Evolutionary conservation across 768 basidiomycete species (phyloP).

Genomic region (Kwoniella dejecticola): DNA sequence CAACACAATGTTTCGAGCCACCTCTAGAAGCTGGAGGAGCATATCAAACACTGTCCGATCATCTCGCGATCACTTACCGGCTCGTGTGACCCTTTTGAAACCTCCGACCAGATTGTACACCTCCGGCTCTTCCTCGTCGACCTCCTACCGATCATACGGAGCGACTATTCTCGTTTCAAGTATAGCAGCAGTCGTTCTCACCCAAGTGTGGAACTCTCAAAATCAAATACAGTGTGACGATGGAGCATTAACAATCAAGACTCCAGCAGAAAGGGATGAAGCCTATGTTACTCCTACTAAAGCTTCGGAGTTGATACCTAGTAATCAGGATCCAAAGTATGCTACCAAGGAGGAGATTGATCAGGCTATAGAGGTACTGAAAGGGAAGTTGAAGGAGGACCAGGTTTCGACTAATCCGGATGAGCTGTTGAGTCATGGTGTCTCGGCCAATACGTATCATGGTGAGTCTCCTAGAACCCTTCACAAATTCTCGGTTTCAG

Average conservation of each 20-base stretch:
- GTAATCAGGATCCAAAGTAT: slow-evolving; percentile 3
- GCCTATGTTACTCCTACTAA: slow-evolving; percentile 7
- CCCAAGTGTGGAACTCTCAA: slow-evolving; percentile 2
- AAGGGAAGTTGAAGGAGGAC: slow-evolving; percentile 18
- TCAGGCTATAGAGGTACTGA: slow-evolving; percentile 20
- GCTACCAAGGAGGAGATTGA: slow-evolving; percentile 15
- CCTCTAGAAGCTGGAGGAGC: too few species aligned
- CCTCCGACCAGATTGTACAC: neutral
- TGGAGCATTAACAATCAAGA: neutral
- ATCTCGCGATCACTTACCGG: too few species aligned
- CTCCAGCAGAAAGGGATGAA: neutral
- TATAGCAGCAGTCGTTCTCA: neutral
- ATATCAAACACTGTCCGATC: too few species aligned
- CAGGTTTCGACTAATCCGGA: slow-evolving; percentile 29
- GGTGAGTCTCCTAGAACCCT: slow-evolving; percentile 15
- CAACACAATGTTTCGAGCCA: too few species aligned
- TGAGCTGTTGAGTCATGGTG: slow-evolving; percentile 31
- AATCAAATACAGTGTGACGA: slow-evolving; percentile 4
- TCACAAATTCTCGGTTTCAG: neutral
- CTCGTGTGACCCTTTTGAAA: too few species aligned
- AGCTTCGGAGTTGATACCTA: neutral
- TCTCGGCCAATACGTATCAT: slow-evolving; percentile 35
- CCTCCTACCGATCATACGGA: neutral
- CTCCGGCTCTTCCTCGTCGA: neutral
- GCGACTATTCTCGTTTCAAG: slow-evolving; percentile 1